These are phyloP conservation scores for Davidsoniella eucalypti DNA, from an alignment of 2,329 filamentous ascomycete species.

Conservation along the genomic window DNA sequence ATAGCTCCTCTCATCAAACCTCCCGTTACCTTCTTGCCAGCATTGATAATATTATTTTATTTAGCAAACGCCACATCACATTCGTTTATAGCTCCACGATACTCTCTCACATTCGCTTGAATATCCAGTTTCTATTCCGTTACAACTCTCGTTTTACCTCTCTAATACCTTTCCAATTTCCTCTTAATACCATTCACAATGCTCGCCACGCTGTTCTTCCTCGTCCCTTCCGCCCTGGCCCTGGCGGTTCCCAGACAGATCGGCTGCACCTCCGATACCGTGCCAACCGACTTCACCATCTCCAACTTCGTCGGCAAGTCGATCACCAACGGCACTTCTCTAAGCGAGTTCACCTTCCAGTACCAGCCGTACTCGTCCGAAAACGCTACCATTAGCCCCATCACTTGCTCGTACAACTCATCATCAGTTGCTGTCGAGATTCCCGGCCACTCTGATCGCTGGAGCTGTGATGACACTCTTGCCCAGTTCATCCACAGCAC, in stretches of 20 bases:
- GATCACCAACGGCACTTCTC: slow-evolving; percentile 20
- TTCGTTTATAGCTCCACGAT: not conserved
- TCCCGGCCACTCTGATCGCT: slow-evolving; percentile 21
- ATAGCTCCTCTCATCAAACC: no score
- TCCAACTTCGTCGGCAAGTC: slow-evolving; percentile 22
- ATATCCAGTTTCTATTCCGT: not conserved
- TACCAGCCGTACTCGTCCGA: slow-evolving; percentile 17
- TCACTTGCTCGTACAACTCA: slow-evolving; percentile 28
- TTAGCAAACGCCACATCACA: not conserved
- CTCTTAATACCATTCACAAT: not conserved
- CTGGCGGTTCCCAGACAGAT: slow-evolving; percentile 8
- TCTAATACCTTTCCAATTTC: not conserved
- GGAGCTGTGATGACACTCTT: slow-evolving; percentile 25
- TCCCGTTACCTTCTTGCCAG: no score
- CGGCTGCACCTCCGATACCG: slow-evolving; percentile 18
- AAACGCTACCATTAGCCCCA: slow-evolving; percentile 23
- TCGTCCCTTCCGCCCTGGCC: slow-evolving; percentile 12
- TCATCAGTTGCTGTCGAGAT: slow-evolving; percentile 23
- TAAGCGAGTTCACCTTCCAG: slow-evolving; percentile 25
- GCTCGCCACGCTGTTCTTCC: slow-evolving; percentile 12
- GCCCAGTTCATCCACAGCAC: slow-evolving; percentile 29
- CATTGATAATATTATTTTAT: no score
- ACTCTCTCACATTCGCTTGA: not conserved
- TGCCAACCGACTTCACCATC: slow-evolving; percentile 25
- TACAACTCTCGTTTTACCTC: not conserved